These are phyloP conservation scores for Metschnikowia continentalis DNA, from an alignment of 805 yeast genomes.

Conservation along the genomic window DNA sequence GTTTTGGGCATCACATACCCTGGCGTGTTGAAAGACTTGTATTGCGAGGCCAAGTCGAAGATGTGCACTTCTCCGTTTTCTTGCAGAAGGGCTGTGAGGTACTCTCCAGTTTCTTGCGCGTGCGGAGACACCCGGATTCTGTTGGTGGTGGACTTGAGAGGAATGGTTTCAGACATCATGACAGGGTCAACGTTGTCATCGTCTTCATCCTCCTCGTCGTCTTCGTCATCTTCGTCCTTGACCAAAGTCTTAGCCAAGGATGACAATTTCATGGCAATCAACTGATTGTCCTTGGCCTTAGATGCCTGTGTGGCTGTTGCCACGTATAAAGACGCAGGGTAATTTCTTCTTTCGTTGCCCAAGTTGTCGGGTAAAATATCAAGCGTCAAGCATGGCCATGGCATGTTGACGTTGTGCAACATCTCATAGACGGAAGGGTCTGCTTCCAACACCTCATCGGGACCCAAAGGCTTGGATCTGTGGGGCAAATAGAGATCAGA, in stretches of 20 bases:
- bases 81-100: conserved; percentile 79
- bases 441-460: conserved; percentile 93
- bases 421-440: conserved; percentile 95
- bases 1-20: conserved; percentile 77
- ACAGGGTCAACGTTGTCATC: conserved; percentile 71
- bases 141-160: conserved; percentile 80
- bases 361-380: conserved; percentile 83
- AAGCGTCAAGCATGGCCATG: conserved; percentile 95
- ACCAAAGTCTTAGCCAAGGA: conserved; percentile 81
- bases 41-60: conserved; percentile 76
- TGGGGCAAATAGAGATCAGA: conserved; percentile 78
- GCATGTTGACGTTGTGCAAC: conserved; percentile 89
- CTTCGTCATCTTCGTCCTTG: conserved; percentile 76
- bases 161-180: conserved; percentile 77
- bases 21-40: conserved; percentile 81
- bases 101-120: conserved; percentile 69
- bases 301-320: conserved; percentile 94
- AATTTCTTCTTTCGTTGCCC: conserved; percentile 84
- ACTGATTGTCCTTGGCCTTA: conserved; percentile 80
- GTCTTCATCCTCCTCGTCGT: conserved; percentile 69
- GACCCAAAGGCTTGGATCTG: conserved; percentile 83
- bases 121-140: conserved; percentile 82
- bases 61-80: conserved; percentile 89
- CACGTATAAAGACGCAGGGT: conserved; percentile 81
- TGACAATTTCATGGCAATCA: conserved; percentile 77